Evolutionary conservation across 495 filamentous ascomycete genomes (phyloP).

Genomic region (Penicillium cataractarum): DNA sequence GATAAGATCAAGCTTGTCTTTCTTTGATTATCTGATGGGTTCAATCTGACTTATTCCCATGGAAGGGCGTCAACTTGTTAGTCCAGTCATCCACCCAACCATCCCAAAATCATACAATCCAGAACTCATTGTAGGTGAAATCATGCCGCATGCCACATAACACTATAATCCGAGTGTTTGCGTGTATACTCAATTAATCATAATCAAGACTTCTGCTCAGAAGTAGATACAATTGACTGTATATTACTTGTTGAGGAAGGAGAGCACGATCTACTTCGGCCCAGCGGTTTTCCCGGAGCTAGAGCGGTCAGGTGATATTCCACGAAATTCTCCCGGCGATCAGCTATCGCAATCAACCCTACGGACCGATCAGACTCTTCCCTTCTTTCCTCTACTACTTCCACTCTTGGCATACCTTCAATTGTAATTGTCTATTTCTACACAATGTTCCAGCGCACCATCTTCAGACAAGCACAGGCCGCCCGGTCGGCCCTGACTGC

Average conservation of each 20-base stretch:
- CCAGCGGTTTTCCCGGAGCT: slow-evolving; percentile 28
- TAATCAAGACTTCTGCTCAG: too few species aligned
- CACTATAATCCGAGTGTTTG: neutral
- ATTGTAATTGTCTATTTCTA: slow-evolving; percentile 22
- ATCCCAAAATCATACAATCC: neutral
- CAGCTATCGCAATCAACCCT: slow-evolving; percentile 15
- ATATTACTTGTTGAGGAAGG: neutral
- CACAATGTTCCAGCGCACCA: slow-evolving; percentile 49
- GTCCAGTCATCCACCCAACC: neutral
- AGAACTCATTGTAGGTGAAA: neutral
- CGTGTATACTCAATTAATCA: neutral
- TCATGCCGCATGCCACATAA: neutral
- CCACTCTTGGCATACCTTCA: slow-evolving; percentile 11
- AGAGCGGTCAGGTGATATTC: slow-evolving; percentile 31
- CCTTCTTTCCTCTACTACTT: slow-evolving; percentile 1
- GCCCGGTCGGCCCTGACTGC: slow-evolving; percentile 42
- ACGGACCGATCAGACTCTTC: slow-evolving; percentile 5
- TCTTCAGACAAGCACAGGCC: slow-evolving; percentile 50
- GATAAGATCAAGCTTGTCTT: neutral
- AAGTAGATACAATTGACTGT: neutral
- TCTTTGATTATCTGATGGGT: neutral
- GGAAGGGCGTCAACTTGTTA: too few species aligned
- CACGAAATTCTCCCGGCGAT: slow-evolving; percentile 33
- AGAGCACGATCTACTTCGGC: slow-evolving; percentile 19
- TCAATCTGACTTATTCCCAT: neutral